Percentiles rank a stretch among this genome's conserved stretches.
Evolutionary conservation across 2,329 filamentous ascomycete species (phyloP).

Genomic region (Pyrenophora graminea): DNA sequence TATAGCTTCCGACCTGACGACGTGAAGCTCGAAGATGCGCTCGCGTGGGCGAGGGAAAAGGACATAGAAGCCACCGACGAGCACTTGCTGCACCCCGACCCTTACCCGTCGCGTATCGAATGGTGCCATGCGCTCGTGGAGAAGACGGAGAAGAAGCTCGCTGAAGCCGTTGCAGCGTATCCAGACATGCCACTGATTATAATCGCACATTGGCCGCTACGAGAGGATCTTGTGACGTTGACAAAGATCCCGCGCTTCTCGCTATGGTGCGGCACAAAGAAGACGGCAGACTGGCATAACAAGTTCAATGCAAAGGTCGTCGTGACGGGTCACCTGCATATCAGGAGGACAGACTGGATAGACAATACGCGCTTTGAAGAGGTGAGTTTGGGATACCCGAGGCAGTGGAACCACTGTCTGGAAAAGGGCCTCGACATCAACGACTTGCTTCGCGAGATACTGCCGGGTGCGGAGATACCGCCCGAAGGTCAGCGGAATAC

Average conservation of each 20-base stretch:
- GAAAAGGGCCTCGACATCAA: slow-evolving; percentile 52
- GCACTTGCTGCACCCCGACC: slow-evolving; percentile 51
- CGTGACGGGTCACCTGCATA: slow-evolving; percentile 53
- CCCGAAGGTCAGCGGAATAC: slow-evolving; percentile 25
- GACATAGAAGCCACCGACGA: slow-evolving; percentile 54
- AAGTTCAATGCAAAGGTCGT: slow-evolving; percentile 53
- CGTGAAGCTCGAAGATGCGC: slow-evolving; percentile 54
- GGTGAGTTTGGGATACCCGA: slow-evolving; percentile 53
- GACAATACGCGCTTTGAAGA: slow-evolving; percentile 55
- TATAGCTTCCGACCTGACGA: slow-evolving; percentile 60
- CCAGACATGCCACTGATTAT: slow-evolving; percentile 48
- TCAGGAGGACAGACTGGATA: slow-evolving; percentile 53
- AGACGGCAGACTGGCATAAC: slow-evolving; percentile 54
- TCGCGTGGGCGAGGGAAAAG: slow-evolving; percentile 53
- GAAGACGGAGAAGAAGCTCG: slow-evolving; percentile 49
- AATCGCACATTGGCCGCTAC: slow-evolving; percentile 54
- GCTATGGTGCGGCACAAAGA: slow-evolving; percentile 54
- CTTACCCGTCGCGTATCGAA: slow-evolving; percentile 50
- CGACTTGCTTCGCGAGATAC: slow-evolving; percentile 51
- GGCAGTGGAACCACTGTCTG: slow-evolving; percentile 52
- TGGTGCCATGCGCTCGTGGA: slow-evolving; percentile 52
- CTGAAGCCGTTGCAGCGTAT: slow-evolving; percentile 34
- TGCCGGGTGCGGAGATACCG: slow-evolving; percentile 48
- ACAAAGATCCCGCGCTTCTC: slow-evolving; percentile 50
- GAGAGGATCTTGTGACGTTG: slow-evolving; percentile 52